phyloP scores from a whole-genome alignment of 2,329 filamentous ascomycete genomes.

The Alternaria gansuensis region DNA sequence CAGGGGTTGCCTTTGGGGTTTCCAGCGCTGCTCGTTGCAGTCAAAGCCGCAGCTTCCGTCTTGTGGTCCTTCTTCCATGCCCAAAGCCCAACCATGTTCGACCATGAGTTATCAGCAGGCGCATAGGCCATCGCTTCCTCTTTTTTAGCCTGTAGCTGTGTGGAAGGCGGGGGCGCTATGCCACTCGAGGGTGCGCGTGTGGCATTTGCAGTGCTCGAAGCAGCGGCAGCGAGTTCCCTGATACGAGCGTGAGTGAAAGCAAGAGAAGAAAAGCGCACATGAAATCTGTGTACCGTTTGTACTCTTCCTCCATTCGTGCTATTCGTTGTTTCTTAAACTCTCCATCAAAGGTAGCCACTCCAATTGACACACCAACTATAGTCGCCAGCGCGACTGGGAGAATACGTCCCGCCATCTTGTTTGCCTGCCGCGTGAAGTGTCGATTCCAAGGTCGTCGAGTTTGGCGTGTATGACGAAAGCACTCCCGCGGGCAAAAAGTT shows the following conservation, averaged over 20 bases:
- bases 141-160: constrained; percentile 19
- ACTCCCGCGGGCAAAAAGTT: constrained; percentile 28
- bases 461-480: constrained; percentile 31
- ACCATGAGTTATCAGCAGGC: constrained; percentile 32
- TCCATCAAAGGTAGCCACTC: constrained; percentile 46
- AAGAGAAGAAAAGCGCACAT: neutral
- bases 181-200: constrained; percentile 27
- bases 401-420: constrained; percentile 45
- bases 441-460: neutral
- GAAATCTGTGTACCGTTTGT: constrained; percentile 36
- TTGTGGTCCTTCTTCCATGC: constrained; percentile 42
- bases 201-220: constrained; percentile 27
- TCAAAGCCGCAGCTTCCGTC: constrained; percentile 63
- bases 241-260: constrained; percentile 22
- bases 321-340: constrained; percentile 48
- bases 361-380: constrained; percentile 46
- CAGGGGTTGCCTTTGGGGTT: constrained; percentile 64
- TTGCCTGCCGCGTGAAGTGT: neutral
- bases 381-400: constrained; percentile 46
- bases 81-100: constrained; percentile 45
- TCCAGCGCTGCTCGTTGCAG: constrained; percentile 67
- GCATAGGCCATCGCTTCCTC: constrained; percentile 22
- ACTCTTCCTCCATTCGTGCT: constrained; percentile 46
- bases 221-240: constrained; percentile 40
- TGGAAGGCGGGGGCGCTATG: constrained; percentile 20